These are phyloP conservation scores for Ambrosia trifida DNA, from an alignment of 129 eudicot species.

Conservation along the genomic window DNA sequence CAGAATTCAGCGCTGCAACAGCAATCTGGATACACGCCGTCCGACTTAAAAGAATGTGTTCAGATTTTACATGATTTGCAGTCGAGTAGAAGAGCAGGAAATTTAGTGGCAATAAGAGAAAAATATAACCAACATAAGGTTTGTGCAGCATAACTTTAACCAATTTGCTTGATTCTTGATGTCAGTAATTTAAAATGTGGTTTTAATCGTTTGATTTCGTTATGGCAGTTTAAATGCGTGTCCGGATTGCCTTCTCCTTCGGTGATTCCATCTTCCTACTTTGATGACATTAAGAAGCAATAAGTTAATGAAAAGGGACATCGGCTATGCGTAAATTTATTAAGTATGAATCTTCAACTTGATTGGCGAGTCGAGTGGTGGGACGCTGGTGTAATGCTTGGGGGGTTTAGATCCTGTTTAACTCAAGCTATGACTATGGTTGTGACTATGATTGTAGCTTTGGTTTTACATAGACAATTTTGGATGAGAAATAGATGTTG, in stretches of 20 bases:
- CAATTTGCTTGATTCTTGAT: background rate
- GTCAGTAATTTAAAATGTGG: background rate
- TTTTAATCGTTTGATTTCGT: background rate
- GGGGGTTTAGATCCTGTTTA: background rate
- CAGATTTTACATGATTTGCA: conserved; percentile 63
- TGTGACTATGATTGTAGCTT: background rate
- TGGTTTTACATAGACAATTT: background rate
- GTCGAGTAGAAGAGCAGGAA: conserved; percentile 49
- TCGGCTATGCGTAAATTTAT: conserved; percentile 5
- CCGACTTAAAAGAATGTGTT: conserved; percentile 71
- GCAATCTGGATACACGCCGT: conserved; percentile 57
- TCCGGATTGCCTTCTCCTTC: conserved; percentile 49
- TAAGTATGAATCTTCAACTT: conserved; percentile 18
- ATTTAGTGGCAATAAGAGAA: conserved; percentile 64
- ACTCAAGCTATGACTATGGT: background rate
- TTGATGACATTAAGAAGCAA: conserved; percentile 36
- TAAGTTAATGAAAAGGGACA: background rate
- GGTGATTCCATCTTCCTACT: conserved; percentile 52
- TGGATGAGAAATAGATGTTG: background rate
- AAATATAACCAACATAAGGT: conserved; percentile 81
- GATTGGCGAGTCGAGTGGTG: background rate
- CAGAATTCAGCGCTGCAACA: conserved; percentile 52
- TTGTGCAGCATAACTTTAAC: background rate
- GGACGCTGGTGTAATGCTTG: conserved; percentile 4
- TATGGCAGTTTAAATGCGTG: conserved; percentile 64